A percentile compares a stretch with the other conserved stretches of the same genome.
These are phyloP conservation scores for Globisporangium mamillatum DNA, from an alignment of 352 stramenopile genomes.

Conservation along the genomic window DNA sequence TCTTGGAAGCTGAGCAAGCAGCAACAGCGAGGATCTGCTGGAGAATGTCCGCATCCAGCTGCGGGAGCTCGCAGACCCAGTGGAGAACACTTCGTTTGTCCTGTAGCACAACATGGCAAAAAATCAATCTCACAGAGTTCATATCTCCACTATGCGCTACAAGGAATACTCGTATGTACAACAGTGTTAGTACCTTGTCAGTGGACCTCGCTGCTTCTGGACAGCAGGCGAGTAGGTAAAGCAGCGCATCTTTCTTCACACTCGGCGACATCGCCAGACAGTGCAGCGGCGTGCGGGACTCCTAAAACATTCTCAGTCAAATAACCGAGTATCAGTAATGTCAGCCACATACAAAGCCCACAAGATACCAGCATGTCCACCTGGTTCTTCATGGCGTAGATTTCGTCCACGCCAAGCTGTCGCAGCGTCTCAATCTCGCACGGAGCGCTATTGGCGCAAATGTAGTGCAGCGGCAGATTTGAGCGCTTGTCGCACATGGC, in stretches of 20 bases:
- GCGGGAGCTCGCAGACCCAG: slow-evolving; percentile 43
- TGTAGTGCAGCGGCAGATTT: slow-evolving; percentile 47
- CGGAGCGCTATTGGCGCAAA: slow-evolving; percentile 41
- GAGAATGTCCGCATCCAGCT: slow-evolving; percentile 30
- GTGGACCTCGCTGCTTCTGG: slow-evolving; percentile 27
- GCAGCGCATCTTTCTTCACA: slow-evolving; percentile 31
- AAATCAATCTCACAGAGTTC: slow-evolving; percentile 4
- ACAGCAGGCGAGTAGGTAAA: slow-evolving; percentile 37
- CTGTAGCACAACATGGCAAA: slow-evolving; percentile 16
- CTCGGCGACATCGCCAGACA: slow-evolving; percentile 28
- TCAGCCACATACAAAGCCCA: too few relatives aligned
- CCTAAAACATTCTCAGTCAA: slow-evolving; percentile 15
- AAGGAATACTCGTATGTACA: not conserved
- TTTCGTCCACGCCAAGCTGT: slow-evolving; percentile 27
- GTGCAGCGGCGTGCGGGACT: slow-evolving; percentile 44
- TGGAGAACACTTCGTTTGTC: slow-evolving; percentile 50
- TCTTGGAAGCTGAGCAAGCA: slow-evolving; percentile 19
- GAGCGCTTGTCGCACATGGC: slow-evolving; percentile 41
- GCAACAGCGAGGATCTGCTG: slow-evolving; percentile 14
- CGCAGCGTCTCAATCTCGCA: slow-evolving; percentile 40
- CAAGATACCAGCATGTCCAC: slow-evolving; percentile 11
- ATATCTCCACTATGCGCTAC: not conserved
- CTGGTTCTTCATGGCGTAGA: slow-evolving; percentile 38
- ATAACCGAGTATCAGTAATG: not conserved
- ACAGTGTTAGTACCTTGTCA: slow-evolving; percentile 30